Evolutionary conservation across 1,139 yeast genomes (phyloP).

Genomic region (Yamadazyma diospyri): DNA sequence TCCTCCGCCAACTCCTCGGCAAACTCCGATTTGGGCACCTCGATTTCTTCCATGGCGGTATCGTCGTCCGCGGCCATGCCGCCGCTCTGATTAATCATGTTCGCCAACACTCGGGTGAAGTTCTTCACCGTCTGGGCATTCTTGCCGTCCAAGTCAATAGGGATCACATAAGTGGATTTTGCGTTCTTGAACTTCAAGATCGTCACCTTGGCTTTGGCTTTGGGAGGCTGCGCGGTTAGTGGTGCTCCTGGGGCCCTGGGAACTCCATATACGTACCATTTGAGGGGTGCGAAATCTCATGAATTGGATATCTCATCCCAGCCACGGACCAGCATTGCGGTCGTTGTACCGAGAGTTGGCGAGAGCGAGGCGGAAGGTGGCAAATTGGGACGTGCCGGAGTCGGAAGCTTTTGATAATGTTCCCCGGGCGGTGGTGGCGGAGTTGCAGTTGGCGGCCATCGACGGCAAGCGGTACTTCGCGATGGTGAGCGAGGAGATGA

Average conservation of each 20-base stretch:
- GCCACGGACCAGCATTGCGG: conserved; percentile 13
- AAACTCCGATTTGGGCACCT: conserved; percentile 26
- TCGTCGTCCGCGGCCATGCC: conserved; percentile 32
- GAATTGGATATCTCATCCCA: conserved; percentile 7
- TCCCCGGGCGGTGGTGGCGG: neutral
- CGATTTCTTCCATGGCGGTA: conserved; percentile 25
- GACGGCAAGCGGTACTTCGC: conserved; percentile 10
- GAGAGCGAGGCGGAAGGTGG: conserved; percentile 6
- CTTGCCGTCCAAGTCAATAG: conserved; percentile 23
- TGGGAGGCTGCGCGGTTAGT: conserved; percentile 30
- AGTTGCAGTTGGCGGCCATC: conserved; percentile 4
- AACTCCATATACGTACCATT: conserved; percentile 11
- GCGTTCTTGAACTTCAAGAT: conserved; percentile 44
- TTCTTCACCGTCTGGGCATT: conserved; percentile 18
- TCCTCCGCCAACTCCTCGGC: conserved; percentile 19
- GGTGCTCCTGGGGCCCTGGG: neutral
- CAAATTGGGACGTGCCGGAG: neutral
- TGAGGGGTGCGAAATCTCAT: conserved; percentile 5
- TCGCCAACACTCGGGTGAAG: conserved; percentile 30
- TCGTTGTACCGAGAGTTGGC: conserved; percentile 17
- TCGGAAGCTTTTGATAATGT: neutral
- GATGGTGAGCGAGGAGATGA: conserved; percentile 17
- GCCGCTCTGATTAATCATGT: conserved; percentile 45
- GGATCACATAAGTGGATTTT: conserved; percentile 42
- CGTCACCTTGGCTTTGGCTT: conserved; percentile 19